phyloP scores from a whole-genome alignment of 768 basidiomycete genomes.

The Mycena maculata region DNA sequence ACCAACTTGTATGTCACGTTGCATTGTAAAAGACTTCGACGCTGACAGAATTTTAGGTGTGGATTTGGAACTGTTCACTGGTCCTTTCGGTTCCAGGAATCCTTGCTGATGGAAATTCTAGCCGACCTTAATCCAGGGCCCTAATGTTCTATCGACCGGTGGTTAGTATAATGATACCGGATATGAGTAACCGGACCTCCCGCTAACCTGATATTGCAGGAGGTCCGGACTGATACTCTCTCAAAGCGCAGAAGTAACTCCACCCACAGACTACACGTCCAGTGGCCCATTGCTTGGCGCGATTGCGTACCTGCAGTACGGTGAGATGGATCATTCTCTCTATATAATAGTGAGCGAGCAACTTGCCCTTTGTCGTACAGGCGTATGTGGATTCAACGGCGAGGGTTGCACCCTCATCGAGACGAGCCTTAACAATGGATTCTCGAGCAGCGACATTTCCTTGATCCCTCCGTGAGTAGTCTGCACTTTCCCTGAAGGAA shows the following conservation, averaged over 20 bases:
- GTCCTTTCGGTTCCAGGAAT: background rate
- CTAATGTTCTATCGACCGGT: background rate
- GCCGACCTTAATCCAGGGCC: background rate
- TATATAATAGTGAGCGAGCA: background rate
- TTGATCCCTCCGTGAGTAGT: slow-evolving; percentile 46
- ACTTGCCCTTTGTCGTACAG: slow-evolving; percentile 34
- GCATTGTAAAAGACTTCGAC: background rate
- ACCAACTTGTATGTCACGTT: background rate
- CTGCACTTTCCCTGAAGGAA: background rate
- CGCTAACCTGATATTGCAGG: background rate
- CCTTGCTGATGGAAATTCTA: background rate
- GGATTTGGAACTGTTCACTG: background rate
- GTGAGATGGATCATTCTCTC: background rate
- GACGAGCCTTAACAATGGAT: slow-evolving; percentile 47
- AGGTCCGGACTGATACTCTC: background rate
- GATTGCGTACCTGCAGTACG: slow-evolving; percentile 43
- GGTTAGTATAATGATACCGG: background rate
- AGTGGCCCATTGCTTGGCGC: slow-evolving; percentile 44
- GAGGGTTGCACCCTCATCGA: slow-evolving; percentile 51
- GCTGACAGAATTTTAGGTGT: background rate
- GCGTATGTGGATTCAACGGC: slow-evolving; percentile 49
- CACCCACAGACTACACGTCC: slow-evolving; percentile 27
- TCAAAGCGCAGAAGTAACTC: background rate
- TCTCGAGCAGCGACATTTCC: slow-evolving; percentile 49
- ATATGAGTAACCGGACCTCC: background rate